Conservation (phyloP, 306 rosid genomes). For the Vigna radiata region DNA sequence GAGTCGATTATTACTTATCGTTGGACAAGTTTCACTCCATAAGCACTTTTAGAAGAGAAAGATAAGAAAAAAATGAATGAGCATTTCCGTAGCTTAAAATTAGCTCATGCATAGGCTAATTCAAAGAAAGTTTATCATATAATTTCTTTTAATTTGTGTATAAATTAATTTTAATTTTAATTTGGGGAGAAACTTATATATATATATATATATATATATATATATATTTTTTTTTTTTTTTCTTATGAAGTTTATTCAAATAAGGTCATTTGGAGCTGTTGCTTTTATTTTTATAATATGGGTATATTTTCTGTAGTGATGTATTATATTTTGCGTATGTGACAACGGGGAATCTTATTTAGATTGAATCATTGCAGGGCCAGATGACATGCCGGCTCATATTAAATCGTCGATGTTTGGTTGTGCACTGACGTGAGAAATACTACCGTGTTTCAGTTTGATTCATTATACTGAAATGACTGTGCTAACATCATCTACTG, state of each 20-base stretch:
- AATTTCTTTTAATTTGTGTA: no score
- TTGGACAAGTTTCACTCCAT: no score
- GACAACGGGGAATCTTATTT: neutral
- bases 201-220: no score
- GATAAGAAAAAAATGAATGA: no score
- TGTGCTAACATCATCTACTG: slow-evolving; percentile 22
- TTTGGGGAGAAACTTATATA: no score
- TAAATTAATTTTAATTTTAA: no score
- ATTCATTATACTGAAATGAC: slow-evolving; percentile 34
- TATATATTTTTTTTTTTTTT: no score
- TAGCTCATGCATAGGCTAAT: no score
- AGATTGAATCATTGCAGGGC: slow-evolving; percentile 64
- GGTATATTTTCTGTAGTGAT: neutral
- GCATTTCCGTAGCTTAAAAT: no score
- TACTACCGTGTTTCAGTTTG: slow-evolving; percentile 30
- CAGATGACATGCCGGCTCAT: slow-evolving; percentile 99
- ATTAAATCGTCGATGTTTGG: slow-evolving; percentile 98
- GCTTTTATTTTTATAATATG: slow-evolving; percentile 3
- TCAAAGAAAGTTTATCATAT: no score
- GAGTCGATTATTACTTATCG: neutral
- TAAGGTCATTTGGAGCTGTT: neutral
- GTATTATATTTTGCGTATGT: neutral
- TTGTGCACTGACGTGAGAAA: slow-evolving; percentile 71
- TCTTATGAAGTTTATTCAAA: no score
- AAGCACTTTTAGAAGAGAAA: no score